These are phyloP conservation scores for Phytophthora meadii DNA, from an alignment of 352 stramenopile species.

Conservation along the genomic window DNA sequence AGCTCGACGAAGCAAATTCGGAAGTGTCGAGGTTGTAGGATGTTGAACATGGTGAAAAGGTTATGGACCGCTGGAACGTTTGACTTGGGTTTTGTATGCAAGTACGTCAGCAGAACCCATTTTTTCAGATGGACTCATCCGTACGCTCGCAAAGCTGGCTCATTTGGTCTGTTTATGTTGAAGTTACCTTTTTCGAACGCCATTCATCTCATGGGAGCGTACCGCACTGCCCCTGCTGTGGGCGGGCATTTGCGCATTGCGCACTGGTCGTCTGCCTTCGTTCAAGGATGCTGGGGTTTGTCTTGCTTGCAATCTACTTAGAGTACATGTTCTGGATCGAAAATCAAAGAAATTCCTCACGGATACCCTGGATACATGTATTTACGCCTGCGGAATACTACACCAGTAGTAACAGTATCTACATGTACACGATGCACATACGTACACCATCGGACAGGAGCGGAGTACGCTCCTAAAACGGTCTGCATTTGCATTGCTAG, in stretches of 20 bases:
- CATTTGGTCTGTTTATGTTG: not conserved
- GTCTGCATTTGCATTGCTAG: no score
- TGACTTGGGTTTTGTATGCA: conserved; percentile 30
- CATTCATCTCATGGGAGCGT: conserved; percentile 20
- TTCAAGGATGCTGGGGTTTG: no score
- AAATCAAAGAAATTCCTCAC: no score
- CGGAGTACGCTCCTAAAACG: no score
- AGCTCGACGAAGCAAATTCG: conserved; percentile 27
- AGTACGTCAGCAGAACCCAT: conserved; percentile 42
- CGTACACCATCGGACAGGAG: no score
- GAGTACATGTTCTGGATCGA: no score
- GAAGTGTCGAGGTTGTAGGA: conserved; percentile 19
- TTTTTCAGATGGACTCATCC: not conserved
- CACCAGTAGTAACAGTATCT: no score
- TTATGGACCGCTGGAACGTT: not conserved
- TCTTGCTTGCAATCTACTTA: no score
- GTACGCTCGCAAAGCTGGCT: conserved; percentile 29
- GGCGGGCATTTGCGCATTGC: not conserved
- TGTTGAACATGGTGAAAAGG: conserved; percentile 9
- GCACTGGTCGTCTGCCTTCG: not conserved
- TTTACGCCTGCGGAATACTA: no score
- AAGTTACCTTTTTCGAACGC: not conserved
- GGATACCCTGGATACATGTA: no score
- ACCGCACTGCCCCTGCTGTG: conserved; percentile 7
- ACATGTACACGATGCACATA: no score